These are phyloP conservation scores for Tagetes patula DNA, from an alignment of 129 eudicot genomes.

Conservation along the genomic window DNA sequence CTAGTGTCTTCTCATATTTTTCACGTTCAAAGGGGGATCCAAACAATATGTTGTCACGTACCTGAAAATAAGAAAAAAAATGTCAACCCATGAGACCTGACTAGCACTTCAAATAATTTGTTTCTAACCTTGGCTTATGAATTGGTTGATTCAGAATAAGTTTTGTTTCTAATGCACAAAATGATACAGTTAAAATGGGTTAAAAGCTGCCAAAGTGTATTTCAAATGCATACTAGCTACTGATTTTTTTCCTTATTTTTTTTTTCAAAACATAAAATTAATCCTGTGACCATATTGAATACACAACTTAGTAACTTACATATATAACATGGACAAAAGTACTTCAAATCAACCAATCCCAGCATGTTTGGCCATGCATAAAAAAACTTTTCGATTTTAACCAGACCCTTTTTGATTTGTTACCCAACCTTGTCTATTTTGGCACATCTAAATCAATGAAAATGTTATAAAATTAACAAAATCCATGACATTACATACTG, in stretches of 20 bases:
- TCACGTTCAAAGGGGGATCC: conserved; percentile 70
- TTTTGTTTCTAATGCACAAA: neutral
- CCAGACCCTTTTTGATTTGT: neutral
- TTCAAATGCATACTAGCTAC: neutral
- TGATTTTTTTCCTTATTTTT: neutral
- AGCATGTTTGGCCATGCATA: neutral
- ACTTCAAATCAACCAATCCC: neutral
- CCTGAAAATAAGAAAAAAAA: conserved; percentile 38
- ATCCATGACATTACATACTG: conserved; percentile 46
- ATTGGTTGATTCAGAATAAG: neutral
- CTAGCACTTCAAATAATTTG: conserved; percentile 10
- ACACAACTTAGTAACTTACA: neutral
- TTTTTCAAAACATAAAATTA: neutral
- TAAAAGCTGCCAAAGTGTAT: conserved; percentile 10
- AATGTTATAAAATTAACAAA: neutral
- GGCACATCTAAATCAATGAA: neutral
- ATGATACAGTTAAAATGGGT: neutral
- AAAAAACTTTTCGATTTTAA: neutral
- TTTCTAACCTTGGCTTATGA: too few relatives aligned
- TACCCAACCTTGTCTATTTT: neutral
- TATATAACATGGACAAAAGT: conserved; percentile 7
- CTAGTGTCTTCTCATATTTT: conserved; percentile 67
- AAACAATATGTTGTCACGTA: conserved; percentile 90
- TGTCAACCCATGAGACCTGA: conserved; percentile 1
- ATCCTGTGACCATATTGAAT: neutral